phyloP scores from a whole-genome alignment of 1,284 basidiomycete species.

The Puccinia polysora region DNA sequence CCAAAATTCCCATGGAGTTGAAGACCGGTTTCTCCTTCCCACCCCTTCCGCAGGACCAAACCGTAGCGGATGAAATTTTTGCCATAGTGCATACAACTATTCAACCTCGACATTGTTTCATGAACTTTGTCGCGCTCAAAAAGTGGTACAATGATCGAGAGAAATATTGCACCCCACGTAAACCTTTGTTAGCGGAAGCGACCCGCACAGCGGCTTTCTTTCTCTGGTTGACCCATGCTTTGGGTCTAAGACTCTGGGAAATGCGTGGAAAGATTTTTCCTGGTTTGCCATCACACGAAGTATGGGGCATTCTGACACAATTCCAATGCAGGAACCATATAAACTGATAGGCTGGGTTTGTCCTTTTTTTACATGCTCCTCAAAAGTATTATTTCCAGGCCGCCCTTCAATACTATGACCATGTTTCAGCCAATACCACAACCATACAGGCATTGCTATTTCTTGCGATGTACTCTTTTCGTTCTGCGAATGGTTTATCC shows the following conservation, averaged over 20 bases:
- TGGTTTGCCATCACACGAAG: slow-evolving; percentile 29
- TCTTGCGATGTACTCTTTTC: slow-evolving; percentile 42
- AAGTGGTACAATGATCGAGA: slow-evolving; percentile 24
- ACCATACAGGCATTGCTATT: slow-evolving; percentile 40
- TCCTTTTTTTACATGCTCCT: background rate
- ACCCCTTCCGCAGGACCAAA: slow-evolving; percentile 17
- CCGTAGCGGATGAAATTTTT: slow-evolving; percentile 28
- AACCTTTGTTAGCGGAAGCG: background rate
- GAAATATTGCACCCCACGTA: slow-evolving; percentile 6
- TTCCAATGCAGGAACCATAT: background rate
- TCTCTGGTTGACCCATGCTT: slow-evolving; percentile 33
- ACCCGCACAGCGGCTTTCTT: slow-evolving; percentile 36
- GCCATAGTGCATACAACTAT: slow-evolving; percentile 28
- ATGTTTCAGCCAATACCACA: slow-evolving; percentile 34
- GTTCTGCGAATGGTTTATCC: slow-evolving; percentile 22
- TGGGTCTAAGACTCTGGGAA: slow-evolving; percentile 30
- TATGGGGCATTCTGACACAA: background rate
- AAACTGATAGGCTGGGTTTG: background rate
- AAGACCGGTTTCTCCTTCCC: slow-evolving; percentile 26
- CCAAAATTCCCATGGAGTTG: slow-evolving; percentile 11
- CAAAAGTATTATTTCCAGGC: slow-evolving; percentile 36
- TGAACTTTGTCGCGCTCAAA: slow-evolving; percentile 25
- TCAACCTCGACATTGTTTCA: slow-evolving; percentile 30
- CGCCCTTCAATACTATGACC: slow-evolving; percentile 40
- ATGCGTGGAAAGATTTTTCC: slow-evolving; percentile 14